A percentile compares a stretch with the other conserved stretches of the same genome.
phyloP scores from a whole-genome alignment of 495 filamentous ascomycete genomes.

The Cladorrhinum samala region DNA sequence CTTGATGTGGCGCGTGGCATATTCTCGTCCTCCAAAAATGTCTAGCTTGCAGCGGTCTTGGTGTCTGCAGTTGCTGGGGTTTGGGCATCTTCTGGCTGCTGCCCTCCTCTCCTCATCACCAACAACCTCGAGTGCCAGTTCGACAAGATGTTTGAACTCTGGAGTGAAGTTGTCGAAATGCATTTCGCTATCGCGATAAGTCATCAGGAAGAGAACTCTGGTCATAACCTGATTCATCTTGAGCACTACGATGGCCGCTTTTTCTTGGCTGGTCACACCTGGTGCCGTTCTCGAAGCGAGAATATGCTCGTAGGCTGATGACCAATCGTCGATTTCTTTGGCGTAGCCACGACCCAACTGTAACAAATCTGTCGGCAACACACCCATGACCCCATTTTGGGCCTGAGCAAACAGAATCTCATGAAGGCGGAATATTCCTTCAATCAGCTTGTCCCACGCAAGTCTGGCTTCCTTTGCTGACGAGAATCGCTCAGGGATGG shows the following conservation, averaged over 20 bases:
- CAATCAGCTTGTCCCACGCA: conserved; percentile 44
- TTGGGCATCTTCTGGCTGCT: conserved; percentile 38
- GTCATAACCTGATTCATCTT: conserved; percentile 52
- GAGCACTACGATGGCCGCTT: conserved; percentile 47
- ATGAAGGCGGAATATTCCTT: conserved; percentile 48
- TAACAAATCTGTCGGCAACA: conserved; percentile 40
- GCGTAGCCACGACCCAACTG: conserved; percentile 39
- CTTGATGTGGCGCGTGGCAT: conserved; percentile 43
- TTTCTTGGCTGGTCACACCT: conserved; percentile 45
- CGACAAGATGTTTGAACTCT: conserved; percentile 38
- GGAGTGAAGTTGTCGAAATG: conserved; percentile 39
- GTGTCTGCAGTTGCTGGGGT: conserved; percentile 37
- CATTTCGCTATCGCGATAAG: conserved; percentile 42
- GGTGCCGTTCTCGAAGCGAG: conserved; percentile 41
- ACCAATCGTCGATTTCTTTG: conserved; percentile 45
- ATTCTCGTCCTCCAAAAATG: conserved; percentile 36
- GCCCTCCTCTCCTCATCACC: conserved; percentile 45
- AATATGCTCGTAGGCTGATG: conserved; percentile 45
- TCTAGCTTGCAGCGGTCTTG: conserved; percentile 29
- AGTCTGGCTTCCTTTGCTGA: conserved; percentile 44
- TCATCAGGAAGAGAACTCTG: conserved; percentile 48
- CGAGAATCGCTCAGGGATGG: conserved; percentile 42
- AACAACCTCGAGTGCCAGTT: conserved; percentile 41
- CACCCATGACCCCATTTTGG: conserved; percentile 39
- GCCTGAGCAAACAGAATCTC: conserved; percentile 45